These are phyloP conservation scores for Annulohypoxylon nitens DNA, from an alignment of 495 filamentous ascomycete species.

Conservation along the genomic window DNA sequence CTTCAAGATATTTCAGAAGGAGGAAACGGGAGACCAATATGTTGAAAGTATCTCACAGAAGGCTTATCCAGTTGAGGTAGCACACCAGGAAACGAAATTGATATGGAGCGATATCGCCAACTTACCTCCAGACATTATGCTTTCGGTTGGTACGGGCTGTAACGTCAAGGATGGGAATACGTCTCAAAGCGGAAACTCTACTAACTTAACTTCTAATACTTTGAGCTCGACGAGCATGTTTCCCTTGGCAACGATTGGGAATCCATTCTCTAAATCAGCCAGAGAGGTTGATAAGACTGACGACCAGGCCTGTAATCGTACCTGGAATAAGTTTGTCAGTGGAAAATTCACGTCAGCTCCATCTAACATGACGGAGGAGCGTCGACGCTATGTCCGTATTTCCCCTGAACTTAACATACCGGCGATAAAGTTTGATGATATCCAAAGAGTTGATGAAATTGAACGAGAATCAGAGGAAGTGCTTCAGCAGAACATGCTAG, in stretches of 20 bases:
- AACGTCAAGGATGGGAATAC: neutral
- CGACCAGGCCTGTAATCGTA: neutral
- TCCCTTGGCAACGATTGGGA: neutral
- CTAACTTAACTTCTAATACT: neutral
- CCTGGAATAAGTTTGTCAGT: neutral
- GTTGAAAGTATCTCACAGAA: neutral
- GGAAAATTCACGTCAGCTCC: neutral
- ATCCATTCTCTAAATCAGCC: neutral
- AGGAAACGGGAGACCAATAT: slow-evolving; percentile 1
- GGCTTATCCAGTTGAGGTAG: neutral
- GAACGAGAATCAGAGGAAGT: slow-evolving; percentile 13
- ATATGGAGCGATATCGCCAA: slow-evolving; percentile 6
- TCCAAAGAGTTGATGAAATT: slow-evolving; percentile 8
- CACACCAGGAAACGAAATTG: neutral
- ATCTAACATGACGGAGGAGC: neutral
- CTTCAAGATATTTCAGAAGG: slow-evolving; percentile 2
- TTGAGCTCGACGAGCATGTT: neutral
- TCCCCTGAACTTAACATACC: slow-evolving; percentile 4
- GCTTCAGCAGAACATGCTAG: slow-evolving; percentile 6
- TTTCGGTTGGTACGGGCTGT: neutral
- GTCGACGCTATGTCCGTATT: slow-evolving; percentile 2
- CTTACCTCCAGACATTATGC: slow-evolving; percentile 7
- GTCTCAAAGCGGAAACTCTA: neutral
- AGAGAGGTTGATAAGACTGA: neutral
- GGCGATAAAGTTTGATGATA: slow-evolving; percentile 4